These are phyloP conservation scores for Alloascoidea hylecoeti DNA, from an alignment of 805 yeast genomes.

Conservation along the genomic window DNA sequence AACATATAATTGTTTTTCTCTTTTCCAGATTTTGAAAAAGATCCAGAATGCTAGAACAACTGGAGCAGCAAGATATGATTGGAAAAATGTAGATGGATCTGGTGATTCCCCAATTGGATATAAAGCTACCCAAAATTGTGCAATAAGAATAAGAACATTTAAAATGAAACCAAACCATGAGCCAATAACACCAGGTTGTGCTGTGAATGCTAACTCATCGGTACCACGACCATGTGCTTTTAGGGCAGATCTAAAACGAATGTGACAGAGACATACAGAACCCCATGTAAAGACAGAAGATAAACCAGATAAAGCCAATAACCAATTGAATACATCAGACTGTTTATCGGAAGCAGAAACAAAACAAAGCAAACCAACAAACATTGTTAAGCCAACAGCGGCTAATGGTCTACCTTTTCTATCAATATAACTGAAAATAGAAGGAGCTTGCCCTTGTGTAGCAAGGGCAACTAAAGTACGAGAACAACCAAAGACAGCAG, in stretches of 20 bases:
- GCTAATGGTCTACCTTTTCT: constrained; percentile 41
- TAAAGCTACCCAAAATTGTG: constrained; percentile 53
- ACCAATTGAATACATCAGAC: constrained; percentile 43
- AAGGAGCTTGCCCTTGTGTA: constrained; percentile 58
- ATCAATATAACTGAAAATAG: constrained; percentile 34
- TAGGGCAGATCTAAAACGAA: constrained; percentile 43
- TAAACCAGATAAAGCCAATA: constrained; percentile 41
- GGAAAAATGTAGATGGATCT: constrained; percentile 23
- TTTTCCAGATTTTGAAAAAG: constrained; percentile 25
- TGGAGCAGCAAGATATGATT: constrained; percentile 24
- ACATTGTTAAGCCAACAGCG: constrained; percentile 30
- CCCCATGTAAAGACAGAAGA: constrained; percentile 47
- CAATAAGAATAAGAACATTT: constrained; percentile 32
- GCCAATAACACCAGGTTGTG: constrained; percentile 38
- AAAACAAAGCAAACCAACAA: constrained; percentile 47
- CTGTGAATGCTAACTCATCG: constrained; percentile 32
- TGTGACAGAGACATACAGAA: constrained; percentile 35
- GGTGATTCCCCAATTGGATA: constrained; percentile 32
- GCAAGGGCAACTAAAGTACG: constrained; percentile 57
- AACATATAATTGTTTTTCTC: constrained; percentile 18
- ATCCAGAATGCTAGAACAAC: constrained; percentile 23
- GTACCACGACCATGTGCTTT: constrained; percentile 31
- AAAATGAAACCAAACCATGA: constrained; percentile 34
- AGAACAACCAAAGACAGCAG: constrained; percentile 61
- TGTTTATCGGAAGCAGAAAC: constrained; percentile 43